Conservation (phyloP, 129 eudicot genomes). For the Daucus carota region DH1_v3.0 NC_030386.2:33506001-33506500, state of each 20-base stretch:
- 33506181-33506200: constrained; percentile 55
- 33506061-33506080: constrained; percentile 91
- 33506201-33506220: constrained; percentile 33
- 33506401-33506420: not conserved
- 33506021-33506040: constrained; percentile 87
- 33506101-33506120: constrained; percentile 98
- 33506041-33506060: constrained; percentile 86
- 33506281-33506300: not conserved
- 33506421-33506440: not conserved
- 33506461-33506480: too few species aligned
- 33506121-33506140: constrained; percentile 94
- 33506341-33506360: not conserved
- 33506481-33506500: too few species aligned
- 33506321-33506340: not conserved
- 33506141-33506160: constrained; percentile 83
- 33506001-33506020: constrained; percentile 97
- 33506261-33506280: not conserved
- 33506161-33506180: constrained; percentile 64
- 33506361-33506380: not conserved
- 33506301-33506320: not conserved
- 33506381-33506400: not conserved
- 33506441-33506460: not conserved
- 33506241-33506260: not conserved
- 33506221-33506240: constrained; percentile 37
- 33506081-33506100: constrained; percentile 91